Percentiles rank a stretch among this genome's conserved stretches.
Evolutionary conservation across 2,329 filamentous ascomycete genomes (phyloP).

Genomic region (Fusarium sarcochroum): DNA sequence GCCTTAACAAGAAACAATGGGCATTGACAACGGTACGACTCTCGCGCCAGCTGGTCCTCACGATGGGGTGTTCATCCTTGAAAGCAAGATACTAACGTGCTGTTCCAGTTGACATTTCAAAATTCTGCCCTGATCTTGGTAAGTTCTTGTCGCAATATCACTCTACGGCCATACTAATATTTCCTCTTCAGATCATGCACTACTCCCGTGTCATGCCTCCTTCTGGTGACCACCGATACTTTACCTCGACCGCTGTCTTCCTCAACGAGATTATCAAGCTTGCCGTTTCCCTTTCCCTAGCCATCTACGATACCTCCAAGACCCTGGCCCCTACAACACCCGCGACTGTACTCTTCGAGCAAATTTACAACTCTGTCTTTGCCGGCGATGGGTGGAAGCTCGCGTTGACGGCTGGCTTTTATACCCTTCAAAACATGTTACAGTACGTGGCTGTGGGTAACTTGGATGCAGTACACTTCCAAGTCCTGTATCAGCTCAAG

Average conservation of each 20-base stretch:
- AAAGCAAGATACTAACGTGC: constrained; percentile 27
- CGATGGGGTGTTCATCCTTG: background rate
- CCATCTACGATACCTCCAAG: constrained; percentile 87
- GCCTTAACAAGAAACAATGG: constrained; percentile 48
- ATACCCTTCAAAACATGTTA: constrained; percentile 92
- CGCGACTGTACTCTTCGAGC: constrained; percentile 82
- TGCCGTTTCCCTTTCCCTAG: constrained; percentile 85
- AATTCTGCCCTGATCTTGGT: constrained; percentile 84
- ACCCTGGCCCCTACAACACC: constrained; percentile 84
- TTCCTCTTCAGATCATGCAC: constrained; percentile 79
- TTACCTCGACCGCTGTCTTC: constrained; percentile 93
- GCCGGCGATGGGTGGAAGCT: constrained; percentile 95
- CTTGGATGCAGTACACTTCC: constrained; percentile 91
- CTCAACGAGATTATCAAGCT: constrained; percentile 94
- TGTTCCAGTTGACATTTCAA: constrained; percentile 75
- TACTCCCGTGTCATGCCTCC: constrained; percentile 96
- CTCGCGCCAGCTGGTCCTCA: background rate
- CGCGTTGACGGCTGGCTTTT: constrained; percentile 87
- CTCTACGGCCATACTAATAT: constrained; percentile 54
- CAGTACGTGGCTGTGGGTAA: constrained; percentile 95
- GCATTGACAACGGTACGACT: constrained; percentile 40
- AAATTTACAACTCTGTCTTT: constrained; percentile 86
- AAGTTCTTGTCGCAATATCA: constrained; percentile 46
- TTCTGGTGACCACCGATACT: constrained; percentile 86
- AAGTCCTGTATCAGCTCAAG: constrained; percentile 94